Base-by-base conservation (phyloP, 768 basidiomycete genomes). In the Cyathus striatus region DNA sequence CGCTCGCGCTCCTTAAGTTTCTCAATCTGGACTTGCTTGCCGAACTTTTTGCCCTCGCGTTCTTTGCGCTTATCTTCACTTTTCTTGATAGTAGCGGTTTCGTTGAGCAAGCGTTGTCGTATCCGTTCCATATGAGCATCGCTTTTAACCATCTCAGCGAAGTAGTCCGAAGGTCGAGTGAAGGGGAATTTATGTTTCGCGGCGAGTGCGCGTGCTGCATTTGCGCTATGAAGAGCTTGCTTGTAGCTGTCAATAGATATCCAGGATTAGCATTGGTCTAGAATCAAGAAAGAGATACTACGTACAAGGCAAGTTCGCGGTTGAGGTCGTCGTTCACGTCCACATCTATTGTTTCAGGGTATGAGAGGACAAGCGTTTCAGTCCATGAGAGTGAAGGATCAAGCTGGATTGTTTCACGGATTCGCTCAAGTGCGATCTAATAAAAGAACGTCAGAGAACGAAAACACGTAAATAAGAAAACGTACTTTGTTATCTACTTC, bases 71-170 rank as follows among this genome's bases (percentile, higher is more conserved):
- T 93, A 42, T 91, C 87, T 58, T 98, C 95, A 46, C 86, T 78
- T 62, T 87, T 89, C 62, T 96, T 93, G 52, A 98, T 92, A 1
- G 76, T 74, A 1, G 91, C 88, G 20, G 72, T 68, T 62, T 98
- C 96, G 63, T 98, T 89, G 21, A 98, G 73, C 20, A 98, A 64
- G 14, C 86, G 80, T 48, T 91, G 85, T 42, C 96, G 86, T 51
- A 98, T 89, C 46, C 92, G 82, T 60, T 96, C 92, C 96, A 99
- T 99, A 65, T 99, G 96, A 5, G 87, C 71, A 54, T 99, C 96
- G 23, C 83, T 85, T 64, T 98, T 97, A 52, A 97, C 86, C 95
- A 98, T 98, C 66, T 98, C 95, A 18, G 95, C 95, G 50, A 95
- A 98, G 62, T 93, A 98, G 64, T 97, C 95, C 0, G 79, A 53